phyloP scores from a whole-genome alignment of 768 basidiomycete species.

The Phanerochaete carnosa region DNA sequence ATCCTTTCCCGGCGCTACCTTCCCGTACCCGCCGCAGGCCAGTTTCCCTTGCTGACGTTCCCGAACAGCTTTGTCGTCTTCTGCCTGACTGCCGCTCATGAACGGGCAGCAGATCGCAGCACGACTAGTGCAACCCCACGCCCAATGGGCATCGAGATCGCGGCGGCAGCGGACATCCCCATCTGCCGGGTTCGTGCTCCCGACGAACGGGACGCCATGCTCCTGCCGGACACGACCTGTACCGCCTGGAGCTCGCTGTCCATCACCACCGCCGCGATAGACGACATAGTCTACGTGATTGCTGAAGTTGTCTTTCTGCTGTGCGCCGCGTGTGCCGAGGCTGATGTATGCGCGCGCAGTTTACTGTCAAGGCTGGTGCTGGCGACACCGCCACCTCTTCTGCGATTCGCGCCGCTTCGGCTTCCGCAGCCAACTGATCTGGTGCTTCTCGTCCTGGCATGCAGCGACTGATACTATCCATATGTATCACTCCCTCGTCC shows the following conservation, averaged over 20 bases:
- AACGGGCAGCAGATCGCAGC: slow-evolving; percentile 51
- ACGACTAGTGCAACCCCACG: slow-evolving; percentile 57
- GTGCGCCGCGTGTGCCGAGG: background rate
- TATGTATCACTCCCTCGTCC: too few species aligned
- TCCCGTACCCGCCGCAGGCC: slow-evolving; percentile 31
- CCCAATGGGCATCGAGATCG: slow-evolving; percentile 60
- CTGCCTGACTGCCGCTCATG: slow-evolving; percentile 57
- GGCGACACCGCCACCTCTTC: background rate
- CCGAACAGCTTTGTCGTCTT: slow-evolving; percentile 74
- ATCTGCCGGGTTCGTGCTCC: slow-evolving; percentile 47
- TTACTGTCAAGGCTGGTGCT: slow-evolving; percentile 3
- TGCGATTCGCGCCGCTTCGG: background rate
- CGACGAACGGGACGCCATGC: slow-evolving; percentile 42
- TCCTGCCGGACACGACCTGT: slow-evolving; percentile 48
- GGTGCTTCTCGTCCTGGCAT: too few species aligned
- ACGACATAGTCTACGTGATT: slow-evolving; percentile 32
- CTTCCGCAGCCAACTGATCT: too few species aligned
- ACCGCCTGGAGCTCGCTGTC: slow-evolving; percentile 44
- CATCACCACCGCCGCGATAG: slow-evolving; percentile 38
- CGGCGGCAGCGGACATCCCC: slow-evolving; percentile 48
- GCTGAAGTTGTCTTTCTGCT: slow-evolving; percentile 2
- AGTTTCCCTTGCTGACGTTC: slow-evolving; percentile 56
- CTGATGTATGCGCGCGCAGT: background rate
- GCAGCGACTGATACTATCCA: too few species aligned
- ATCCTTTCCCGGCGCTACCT: background rate